Evolutionary conservation across 2,329 filamentous ascomycete genomes (phyloP).

Genomic region (Trichoderma citrinoviride): DNA sequence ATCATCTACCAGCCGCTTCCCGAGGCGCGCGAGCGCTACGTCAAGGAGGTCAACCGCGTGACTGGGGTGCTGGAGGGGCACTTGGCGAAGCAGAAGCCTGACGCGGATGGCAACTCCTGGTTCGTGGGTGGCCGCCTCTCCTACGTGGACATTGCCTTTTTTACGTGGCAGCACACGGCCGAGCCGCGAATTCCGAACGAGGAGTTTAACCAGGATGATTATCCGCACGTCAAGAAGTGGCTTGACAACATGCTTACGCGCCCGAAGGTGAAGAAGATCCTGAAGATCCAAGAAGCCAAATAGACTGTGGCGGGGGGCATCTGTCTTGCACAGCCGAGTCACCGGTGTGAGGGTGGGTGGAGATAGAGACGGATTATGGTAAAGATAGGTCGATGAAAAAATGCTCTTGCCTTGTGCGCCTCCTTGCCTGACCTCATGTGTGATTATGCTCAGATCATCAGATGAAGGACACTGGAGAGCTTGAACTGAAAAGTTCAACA

Average conservation of each 20-base stretch:
- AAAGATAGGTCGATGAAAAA: not conserved
- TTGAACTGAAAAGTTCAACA: not conserved
- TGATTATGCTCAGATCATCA: not conserved
- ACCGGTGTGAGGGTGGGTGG: not conserved
- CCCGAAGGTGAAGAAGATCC: not conserved
- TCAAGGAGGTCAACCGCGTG: slow-evolving; percentile 6
- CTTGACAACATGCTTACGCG: slow-evolving; percentile 3
- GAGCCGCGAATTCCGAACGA: slow-evolving; percentile 13
- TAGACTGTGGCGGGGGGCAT: not conserved
- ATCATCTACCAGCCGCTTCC: slow-evolving; percentile 12
- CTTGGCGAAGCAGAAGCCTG: slow-evolving; percentile 9
- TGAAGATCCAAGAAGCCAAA: slow-evolving; percentile 13
- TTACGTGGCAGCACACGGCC: slow-evolving; percentile 13
- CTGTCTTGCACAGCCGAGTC: not conserved
- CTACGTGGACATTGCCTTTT: slow-evolving; percentile 10
- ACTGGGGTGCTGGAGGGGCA: slow-evolving; percentile 9
- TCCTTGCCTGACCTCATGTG: not conserved
- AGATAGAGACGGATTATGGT: not conserved
- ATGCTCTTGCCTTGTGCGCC: not conserved
- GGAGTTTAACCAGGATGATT: slow-evolving; percentile 8
- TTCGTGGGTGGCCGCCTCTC: slow-evolving; percentile 4
- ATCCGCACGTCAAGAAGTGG: slow-evolving; percentile 11
- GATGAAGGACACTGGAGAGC: not conserved
- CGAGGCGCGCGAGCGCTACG: slow-evolving; percentile 4
- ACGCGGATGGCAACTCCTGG: slow-evolving; percentile 7